phyloP scores from a whole-genome alignment of 495 filamentous ascomycete genomes.

The Lindgomyces ingoldianus region DNA sequence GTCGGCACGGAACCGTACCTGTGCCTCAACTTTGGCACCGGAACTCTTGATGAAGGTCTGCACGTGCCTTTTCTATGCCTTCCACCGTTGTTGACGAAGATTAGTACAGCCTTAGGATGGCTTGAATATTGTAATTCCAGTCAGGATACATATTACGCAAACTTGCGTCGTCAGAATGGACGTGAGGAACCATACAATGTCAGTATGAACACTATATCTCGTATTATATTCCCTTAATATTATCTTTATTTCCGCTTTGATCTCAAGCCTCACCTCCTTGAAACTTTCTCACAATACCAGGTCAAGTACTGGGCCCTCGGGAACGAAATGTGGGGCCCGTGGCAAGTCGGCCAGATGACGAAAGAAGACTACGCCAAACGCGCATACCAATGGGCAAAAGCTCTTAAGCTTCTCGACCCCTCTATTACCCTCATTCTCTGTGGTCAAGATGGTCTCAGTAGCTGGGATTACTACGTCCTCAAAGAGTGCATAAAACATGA shows the following conservation, averaged over 20 bases:
- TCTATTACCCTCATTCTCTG: conserved; percentile 67
- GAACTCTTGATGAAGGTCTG: conserved; percentile 68
- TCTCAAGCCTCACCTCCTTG: neutral
- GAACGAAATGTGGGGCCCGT: conserved; percentile 77
- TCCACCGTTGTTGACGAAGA: neutral
- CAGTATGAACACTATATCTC: conserved; percentile 10
- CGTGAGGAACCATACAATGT: conserved; percentile 71
- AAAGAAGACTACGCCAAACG: conserved; percentile 74
- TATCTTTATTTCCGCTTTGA: neutral
- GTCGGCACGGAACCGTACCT: conserved; percentile 73
- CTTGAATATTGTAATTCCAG: conserved; percentile 79
- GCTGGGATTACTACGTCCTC: conserved; percentile 73
- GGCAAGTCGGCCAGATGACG: conserved; percentile 74
- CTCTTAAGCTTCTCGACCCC: conserved; percentile 73
- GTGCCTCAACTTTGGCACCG: conserved; percentile 74
- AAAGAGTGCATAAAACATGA: conserved; percentile 63
- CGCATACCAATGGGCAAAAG: conserved; percentile 79
- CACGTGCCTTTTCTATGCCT: neutral
- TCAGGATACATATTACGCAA: conserved; percentile 74
- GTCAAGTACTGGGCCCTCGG: conserved; percentile 69
- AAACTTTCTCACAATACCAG: conserved; percentile 30
- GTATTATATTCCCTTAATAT: neutral
- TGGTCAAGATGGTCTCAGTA: conserved; percentile 64
- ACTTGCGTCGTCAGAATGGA: conserved; percentile 71
- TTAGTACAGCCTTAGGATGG: conserved; percentile 59